Conservation (phyloP, 106 monocot genomes). For the Chionographis japonica region DNA sequence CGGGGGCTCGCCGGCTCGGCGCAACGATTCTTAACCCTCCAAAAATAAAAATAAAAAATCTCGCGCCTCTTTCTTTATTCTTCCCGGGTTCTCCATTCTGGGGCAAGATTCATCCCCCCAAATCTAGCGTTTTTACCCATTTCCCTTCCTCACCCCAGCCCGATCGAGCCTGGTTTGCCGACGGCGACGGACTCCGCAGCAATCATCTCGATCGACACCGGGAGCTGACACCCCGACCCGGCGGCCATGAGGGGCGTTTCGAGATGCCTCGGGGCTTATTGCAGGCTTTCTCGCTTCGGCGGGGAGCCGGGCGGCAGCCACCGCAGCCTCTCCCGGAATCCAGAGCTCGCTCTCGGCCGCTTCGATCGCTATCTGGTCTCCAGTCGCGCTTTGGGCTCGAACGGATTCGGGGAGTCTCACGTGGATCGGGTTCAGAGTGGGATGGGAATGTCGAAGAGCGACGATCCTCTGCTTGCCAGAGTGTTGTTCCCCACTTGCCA, state of each 20-base stretch:
- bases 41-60: too few species aligned
- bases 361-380: constrained; percentile 5
- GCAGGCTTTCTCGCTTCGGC: constrained; percentile 13
- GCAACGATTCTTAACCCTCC: too few species aligned
- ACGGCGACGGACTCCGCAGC: too few species aligned
- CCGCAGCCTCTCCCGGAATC: too few species aligned
- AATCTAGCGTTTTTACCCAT: too few species aligned
- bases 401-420: neutral
- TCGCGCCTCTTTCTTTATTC: too few species aligned
- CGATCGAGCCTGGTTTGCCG: too few species aligned
- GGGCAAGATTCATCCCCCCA: too few species aligned
- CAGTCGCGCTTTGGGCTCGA: constrained; percentile 5
- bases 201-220: neutral
- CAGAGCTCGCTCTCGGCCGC: constrained; percentile 4
- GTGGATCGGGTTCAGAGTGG: constrained; percentile 8
- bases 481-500: neutral
- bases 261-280: constrained; percentile 16
- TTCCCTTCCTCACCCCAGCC: too few species aligned
- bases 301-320: neutral
- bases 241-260: constrained; percentile 21
- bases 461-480: neutral
- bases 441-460: neutral
- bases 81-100: too few species aligned
- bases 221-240: neutral
- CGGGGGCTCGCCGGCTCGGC: too few species aligned